These are phyloP conservation scores for Conticribra guillardii DNA, from an alignment of 108 stramenopile genomes.

Conservation along the genomic window DNA sequence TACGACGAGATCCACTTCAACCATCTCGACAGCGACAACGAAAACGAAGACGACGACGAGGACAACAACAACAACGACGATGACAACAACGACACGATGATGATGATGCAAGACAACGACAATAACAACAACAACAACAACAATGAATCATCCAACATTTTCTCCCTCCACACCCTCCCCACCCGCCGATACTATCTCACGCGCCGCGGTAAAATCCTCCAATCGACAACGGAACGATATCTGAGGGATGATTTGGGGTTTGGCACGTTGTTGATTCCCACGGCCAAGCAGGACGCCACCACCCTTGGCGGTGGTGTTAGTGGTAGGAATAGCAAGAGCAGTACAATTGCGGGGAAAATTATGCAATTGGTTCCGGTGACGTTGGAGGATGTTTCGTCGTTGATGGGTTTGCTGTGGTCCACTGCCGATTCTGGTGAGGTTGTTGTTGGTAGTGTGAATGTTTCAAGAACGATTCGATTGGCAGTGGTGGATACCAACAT, in stretches of 20 bases:
- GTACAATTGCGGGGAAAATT: slow-evolving; percentile 51
- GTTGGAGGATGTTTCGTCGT: slow-evolving; percentile 54
- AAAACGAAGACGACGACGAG: too few species aligned
- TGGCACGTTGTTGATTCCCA: slow-evolving; percentile 59
- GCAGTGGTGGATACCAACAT: slow-evolving; percentile 87
- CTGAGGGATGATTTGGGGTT: slow-evolving; percentile 86
- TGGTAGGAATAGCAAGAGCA: too few species aligned
- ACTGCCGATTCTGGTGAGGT: slow-evolving; percentile 5
- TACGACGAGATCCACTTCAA: too few species aligned
- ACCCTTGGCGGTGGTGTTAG: too few species aligned
- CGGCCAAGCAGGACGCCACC: slow-evolving; percentile 17
- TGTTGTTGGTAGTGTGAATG: slow-evolving; percentile 11
- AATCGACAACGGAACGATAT: slow-evolving; percentile 77
- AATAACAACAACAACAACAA: not conserved
- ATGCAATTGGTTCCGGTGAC: slow-evolving; percentile 58
- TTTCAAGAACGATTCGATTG: slow-evolving; percentile 30
- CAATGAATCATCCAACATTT: not conserved
- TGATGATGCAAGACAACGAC: not conserved
- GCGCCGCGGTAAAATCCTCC: slow-evolving; percentile 80
- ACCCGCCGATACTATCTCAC: slow-evolving; percentile 43
- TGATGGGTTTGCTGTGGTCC: slow-evolving; percentile 32
- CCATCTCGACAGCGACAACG: too few species aligned
- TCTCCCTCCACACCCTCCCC: slow-evolving; percentile 28
- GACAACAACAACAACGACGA: too few species aligned
- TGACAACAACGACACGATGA: not conserved